Evolutionary conservation across 1,284 basidiomycete species (phyloP), one percentile per base, ranked within the genome.

Genomic region (Stereum hirsutum): DNA sequence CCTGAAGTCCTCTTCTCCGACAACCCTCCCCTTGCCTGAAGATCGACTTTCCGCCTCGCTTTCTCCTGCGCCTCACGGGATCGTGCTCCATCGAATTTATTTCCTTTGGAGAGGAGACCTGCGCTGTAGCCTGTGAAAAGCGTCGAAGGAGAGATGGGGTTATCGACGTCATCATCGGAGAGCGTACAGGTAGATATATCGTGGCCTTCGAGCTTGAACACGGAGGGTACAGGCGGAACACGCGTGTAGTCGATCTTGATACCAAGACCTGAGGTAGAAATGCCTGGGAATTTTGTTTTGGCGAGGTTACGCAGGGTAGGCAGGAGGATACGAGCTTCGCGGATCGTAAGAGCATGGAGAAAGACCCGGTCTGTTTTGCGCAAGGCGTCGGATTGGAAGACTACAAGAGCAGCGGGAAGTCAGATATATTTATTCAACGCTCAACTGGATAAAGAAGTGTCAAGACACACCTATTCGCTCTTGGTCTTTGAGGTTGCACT

Each of bases 401-500:
- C 63, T 66, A 44, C 3, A n/a, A 3, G 14, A 2, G 33, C 12
- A 11, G 39, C 5, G n/a, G 17, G 19, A 37, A 15, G 35, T 21
- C 32, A 12, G 15, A 2, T 14, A 5, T 14, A 12, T 6, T 21
- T 31, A 12, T 20, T 10, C 10, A n/a, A 30, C 28, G 5, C 20
- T 17, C 20, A 14, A 2, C 27, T 36, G 15, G 14, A 14, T 28
- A 3, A 14, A 46, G 25, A 11, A 21, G 42, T 19, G 38, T 10
- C 17, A n/a, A 12, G 24, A 36, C 53, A 11, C 47, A 66, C 64
- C 62, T 6, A 56, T 44, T 8, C 60, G 54, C 45, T 64, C 62
- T 28, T 56, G 54, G 44, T 63, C 59, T 48, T 66, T 67, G 45
- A 66, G 43, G 42, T 64, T 61, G 53, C 64, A 66, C 50, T 62